Percentiles rank a stretch among this genome's conserved stretches.
These are phyloP conservation scores for Aspergillus melleus DNA, from an alignment of 2,329 filamentous ascomycete genomes.

Conservation along the genomic window DNA sequence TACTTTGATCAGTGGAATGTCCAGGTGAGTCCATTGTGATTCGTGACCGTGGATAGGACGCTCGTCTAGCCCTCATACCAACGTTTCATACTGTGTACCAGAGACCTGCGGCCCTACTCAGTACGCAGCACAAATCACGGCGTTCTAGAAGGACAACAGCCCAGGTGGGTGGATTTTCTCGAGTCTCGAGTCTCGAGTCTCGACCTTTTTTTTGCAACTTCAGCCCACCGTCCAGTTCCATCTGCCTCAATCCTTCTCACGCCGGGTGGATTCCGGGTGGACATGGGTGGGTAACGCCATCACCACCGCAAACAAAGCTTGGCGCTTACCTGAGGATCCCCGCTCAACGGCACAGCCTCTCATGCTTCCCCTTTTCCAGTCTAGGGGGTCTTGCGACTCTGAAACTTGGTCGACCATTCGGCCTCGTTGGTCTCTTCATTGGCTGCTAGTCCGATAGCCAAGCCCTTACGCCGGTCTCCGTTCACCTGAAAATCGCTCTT, in stretches of 20 bases:
- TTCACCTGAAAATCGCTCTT: conserved; percentile 3
- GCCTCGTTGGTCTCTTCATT: neutral
- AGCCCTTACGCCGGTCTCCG: conserved; percentile 1
- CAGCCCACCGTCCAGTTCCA: neutral
- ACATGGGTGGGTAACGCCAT: conserved; percentile 4
- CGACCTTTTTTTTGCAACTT: neutral
- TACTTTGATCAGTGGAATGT: neutral
- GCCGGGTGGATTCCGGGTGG: conserved; percentile 6
- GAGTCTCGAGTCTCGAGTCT: conserved; percentile 2
- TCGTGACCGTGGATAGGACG: neutral
- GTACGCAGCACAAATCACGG: neutral
- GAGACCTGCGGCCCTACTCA: neutral
- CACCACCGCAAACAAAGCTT: conserved; percentile 19
- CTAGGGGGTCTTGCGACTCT: neutral
- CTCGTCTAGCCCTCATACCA: conserved; percentile 8
- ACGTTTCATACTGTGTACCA: conserved; percentile 4
- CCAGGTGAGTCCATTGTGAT: neutral
- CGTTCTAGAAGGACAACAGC: conserved; percentile 2
- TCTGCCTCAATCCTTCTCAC: neutral
- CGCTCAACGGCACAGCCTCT: neutral
- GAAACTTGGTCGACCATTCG: neutral
- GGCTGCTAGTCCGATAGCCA: neutral
- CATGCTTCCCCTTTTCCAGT: neutral
- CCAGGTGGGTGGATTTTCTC: neutral
- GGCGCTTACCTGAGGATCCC: conserved; percentile 7